Evolutionary conservation across 2,329 filamentous ascomycete species (phyloP).

Genomic region (Macroventuria anomochaeta): DNA sequence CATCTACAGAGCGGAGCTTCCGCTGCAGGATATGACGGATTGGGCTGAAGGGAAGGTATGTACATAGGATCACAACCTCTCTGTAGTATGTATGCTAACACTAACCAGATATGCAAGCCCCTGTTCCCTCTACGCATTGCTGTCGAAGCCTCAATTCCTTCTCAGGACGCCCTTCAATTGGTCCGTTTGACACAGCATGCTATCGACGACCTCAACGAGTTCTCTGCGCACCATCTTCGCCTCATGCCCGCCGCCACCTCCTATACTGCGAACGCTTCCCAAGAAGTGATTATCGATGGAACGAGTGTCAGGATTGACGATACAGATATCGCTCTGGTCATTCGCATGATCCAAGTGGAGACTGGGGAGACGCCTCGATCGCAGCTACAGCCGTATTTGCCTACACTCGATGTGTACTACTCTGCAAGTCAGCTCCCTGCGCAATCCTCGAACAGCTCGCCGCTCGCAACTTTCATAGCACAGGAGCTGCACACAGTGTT

Average conservation of each 20-base stretch:
- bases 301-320: slow-evolving; percentile 44
- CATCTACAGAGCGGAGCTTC: slow-evolving; percentile 85
- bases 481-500: slow-evolving; percentile 79
- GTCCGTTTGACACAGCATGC: slow-evolving; percentile 83
- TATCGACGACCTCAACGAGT: slow-evolving; percentile 85
- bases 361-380: slow-evolving; percentile 60
- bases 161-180: slow-evolving; percentile 73
- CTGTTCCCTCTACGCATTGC: slow-evolving; percentile 86
- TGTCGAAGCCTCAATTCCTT: slow-evolving; percentile 72
- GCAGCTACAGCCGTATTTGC: slow-evolving; percentile 70
- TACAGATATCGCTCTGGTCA: slow-evolving; percentile 67
- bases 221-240: slow-evolving; percentile 81
- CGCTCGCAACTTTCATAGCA: slow-evolving; percentile 78
- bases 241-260: slow-evolving; percentile 63
- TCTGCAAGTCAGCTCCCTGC: slow-evolving; percentile 71
- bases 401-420: slow-evolving; percentile 80
- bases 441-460: slow-evolving; percentile 71
- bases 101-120: slow-evolving; percentile 77
- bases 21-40: slow-evolving; percentile 82
- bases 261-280: slow-evolving; percentile 40
- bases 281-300: slow-evolving; percentile 40
- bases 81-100: slow-evolving; percentile 9
- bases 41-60: slow-evolving; percentile 89
- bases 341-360: slow-evolving; percentile 72
- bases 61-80: not conserved